Percentiles rank a stretch among this genome's conserved stretches.
Evolutionary conservation across 345 rosid genomes (phyloP).

Genomic region (Brassica carinata): DNA sequence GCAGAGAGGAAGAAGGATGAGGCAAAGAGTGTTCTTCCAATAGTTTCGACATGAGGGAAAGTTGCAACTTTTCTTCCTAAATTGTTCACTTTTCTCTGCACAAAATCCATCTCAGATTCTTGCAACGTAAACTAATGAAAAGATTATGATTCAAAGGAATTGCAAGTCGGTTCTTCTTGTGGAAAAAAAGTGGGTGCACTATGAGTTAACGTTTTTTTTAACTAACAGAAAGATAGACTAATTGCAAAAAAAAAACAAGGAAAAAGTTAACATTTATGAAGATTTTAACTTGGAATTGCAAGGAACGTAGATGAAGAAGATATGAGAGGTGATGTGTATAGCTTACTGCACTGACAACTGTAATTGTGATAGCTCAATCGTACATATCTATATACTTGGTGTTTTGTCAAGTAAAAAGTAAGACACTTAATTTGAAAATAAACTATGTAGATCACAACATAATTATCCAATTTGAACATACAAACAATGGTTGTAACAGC

Average conservation of each 20-base stretch:
- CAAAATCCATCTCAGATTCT: slow-evolving; percentile 33
- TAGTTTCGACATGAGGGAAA: slow-evolving; percentile 26
- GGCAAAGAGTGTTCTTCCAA: slow-evolving; percentile 41
- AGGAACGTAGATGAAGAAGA: slow-evolving; percentile 1
- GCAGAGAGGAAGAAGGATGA: slow-evolving; percentile 39
- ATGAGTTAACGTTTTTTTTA: not conserved
- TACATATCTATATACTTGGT: not conserved
- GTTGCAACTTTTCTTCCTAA: slow-evolving; percentile 35
- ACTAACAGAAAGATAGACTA: too few relatives aligned
- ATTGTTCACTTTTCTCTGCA: slow-evolving; percentile 36
- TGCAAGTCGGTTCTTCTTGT: slow-evolving; percentile 7
- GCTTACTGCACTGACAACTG: not conserved
- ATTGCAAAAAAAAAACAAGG: not conserved
- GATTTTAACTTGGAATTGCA: not conserved
- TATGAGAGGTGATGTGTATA: not conserved
- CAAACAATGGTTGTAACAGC: not conserved
- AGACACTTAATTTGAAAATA: not conserved
- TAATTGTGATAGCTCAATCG: not conserved
- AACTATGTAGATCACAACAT: not conserved
- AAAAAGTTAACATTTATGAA: not conserved
- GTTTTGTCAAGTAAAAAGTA: not conserved
- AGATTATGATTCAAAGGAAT: not conserved
- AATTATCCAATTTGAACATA: not conserved
- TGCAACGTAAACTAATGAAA: slow-evolving; percentile 15
- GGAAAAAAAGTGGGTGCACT: not conserved